Percentiles rank a stretch among this genome's conserved stretches.
These are phyloP conservation scores for Fusarium sp. DNA, from an alignment of 2,329 filamentous ascomycete genomes.

Conservation along the genomic window DNA sequence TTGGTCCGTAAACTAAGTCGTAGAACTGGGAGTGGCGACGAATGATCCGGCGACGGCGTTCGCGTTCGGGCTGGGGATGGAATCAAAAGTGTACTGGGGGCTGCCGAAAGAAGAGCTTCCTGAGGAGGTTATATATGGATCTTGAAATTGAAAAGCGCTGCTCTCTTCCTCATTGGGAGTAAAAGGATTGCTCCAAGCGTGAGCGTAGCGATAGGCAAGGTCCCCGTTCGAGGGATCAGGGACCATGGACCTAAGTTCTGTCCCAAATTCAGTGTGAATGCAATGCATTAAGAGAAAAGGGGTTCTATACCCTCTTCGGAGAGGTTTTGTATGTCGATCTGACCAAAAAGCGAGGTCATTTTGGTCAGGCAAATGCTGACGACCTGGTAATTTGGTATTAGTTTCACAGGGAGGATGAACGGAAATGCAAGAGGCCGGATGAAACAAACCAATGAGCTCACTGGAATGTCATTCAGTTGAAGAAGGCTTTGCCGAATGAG, in stretches of 20 bases:
- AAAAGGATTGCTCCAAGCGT: background rate
- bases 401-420: background rate
- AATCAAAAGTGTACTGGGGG: no score
- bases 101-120: background rate
- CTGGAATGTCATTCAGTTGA: background rate
- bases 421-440: background rate
- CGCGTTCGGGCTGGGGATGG: background rate
- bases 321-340: conserved; percentile 15
- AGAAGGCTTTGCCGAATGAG: background rate
- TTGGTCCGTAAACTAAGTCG: conserved; percentile 24
- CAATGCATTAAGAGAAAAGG: rapidly evolving
- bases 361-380: background rate
- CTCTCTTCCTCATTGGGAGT: background rate
- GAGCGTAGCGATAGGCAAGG: background rate
- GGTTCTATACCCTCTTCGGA: background rate
- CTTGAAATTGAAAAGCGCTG: background rate
- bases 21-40: conserved; percentile 21
- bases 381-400: background rate
- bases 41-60: background rate
- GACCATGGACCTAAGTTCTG: background rate
- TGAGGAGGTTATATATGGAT: rapidly evolving
- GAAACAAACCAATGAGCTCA: background rate
- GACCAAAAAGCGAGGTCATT: conserved; percentile 15
- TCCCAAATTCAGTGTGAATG: background rate
- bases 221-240: background rate